These are phyloP conservation scores for Phlebopus sp. DNA, from an alignment of 1,284 basidiomycete genomes.

Conservation along the genomic window DNA sequence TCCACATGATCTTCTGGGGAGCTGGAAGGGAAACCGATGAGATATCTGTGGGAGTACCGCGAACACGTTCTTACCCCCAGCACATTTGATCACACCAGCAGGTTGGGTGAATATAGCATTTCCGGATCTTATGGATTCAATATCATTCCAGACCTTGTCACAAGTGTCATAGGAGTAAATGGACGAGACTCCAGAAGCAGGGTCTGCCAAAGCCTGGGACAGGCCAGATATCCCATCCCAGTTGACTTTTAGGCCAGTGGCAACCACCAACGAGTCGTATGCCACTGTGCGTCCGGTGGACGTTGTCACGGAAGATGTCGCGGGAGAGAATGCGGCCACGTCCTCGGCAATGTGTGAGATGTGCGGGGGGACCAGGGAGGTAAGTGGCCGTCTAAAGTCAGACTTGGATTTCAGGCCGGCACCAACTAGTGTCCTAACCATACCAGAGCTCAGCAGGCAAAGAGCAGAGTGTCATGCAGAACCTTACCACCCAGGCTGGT, in stretches of 20 bases:
- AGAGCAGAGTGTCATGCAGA: slow-evolving; percentile 1
- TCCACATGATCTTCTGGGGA: slow-evolving; percentile 94
- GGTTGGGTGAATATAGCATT: slow-evolving; percentile 96
- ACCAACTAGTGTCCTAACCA: slow-evolving; percentile 85
- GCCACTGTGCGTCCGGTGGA: slow-evolving; percentile 67
- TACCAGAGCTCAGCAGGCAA: slow-evolving; percentile 3
- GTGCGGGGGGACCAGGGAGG: slow-evolving; percentile 69
- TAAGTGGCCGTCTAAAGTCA: slow-evolving; percentile 66
- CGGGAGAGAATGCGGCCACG: slow-evolving; percentile 76
- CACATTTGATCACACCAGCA: slow-evolving; percentile 92
- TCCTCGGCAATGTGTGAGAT: slow-evolving; percentile 75
- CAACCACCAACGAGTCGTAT: slow-evolving; percentile 90
- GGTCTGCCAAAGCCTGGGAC: slow-evolving; percentile 72
- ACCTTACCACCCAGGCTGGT: slow-evolving; percentile 74
- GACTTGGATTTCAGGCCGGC: slow-evolving; percentile 75
- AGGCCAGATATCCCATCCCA: slow-evolving; percentile 81
- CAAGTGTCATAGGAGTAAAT: slow-evolving; percentile 90
- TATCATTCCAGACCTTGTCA: slow-evolving; percentile 84
- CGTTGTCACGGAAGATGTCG: slow-evolving; percentile 71
- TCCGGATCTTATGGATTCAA: slow-evolving; percentile 73
- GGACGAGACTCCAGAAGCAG: slow-evolving; percentile 82
- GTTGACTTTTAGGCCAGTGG: slow-evolving; percentile 86
- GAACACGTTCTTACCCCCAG: slow-evolving; percentile 62
- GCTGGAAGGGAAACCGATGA: slow-evolving; percentile 42
- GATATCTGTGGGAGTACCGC: slow-evolving; percentile 1